Conservation (phyloP, 495 filamentous ascomycete genomes). For the Neurospora sp. region DNA sequence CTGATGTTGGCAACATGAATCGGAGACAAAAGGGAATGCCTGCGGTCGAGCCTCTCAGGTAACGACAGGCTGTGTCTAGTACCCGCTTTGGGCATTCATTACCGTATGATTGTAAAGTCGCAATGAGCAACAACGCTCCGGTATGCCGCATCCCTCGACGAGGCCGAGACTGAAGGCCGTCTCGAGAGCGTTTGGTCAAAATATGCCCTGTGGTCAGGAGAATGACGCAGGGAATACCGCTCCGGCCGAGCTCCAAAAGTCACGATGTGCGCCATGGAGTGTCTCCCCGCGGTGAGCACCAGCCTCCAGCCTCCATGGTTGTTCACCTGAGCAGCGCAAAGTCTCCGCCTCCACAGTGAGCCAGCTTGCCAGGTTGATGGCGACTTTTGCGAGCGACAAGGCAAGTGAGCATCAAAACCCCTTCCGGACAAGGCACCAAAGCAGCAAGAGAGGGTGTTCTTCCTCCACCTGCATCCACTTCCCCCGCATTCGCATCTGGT, state of each 20-base stretch:
- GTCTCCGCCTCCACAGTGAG: not conserved
- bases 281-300: not conserved
- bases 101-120: not conserved
- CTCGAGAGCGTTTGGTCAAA: not conserved
- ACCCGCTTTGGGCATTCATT: not conserved
- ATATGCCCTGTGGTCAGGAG: not conserved
- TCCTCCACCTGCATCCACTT: conserved; percentile 14
- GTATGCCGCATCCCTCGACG: not conserved
- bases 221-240: not conserved
- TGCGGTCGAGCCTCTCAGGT: not conserved
- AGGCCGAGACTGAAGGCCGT: not conserved
- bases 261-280: not conserved
- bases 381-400: not conserved
- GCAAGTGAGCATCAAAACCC: not conserved
- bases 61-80: not conserved
- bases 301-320: not conserved
- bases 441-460: conserved; percentile 6
- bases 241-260: not conserved
- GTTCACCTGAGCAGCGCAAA: not conserved
- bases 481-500: conserved; percentile 21
- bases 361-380: not conserved
- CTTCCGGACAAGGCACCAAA: not conserved
- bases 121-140: not conserved
- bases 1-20: not conserved
- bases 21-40: not conserved